phyloP scores from a whole-genome alignment of 2,329 filamentous ascomycete genomes.

The Calonectria crousiana region DNA sequence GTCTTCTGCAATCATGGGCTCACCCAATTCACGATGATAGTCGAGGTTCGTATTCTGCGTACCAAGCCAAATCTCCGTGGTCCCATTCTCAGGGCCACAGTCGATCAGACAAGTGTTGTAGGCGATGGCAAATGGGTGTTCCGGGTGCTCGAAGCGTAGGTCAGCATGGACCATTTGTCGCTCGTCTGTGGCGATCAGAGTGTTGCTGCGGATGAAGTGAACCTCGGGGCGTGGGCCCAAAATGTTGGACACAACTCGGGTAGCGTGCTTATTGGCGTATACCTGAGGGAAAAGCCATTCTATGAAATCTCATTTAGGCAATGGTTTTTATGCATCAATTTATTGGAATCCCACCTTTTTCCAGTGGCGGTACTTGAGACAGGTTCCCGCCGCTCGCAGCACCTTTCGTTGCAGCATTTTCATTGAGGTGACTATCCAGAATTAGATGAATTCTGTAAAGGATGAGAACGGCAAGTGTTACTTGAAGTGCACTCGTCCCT shows the following conservation, averaged over 20 bases:
- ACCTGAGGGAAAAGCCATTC: neutral
- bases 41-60: conserved; percentile 20
- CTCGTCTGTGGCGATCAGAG: neutral
- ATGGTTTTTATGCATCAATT: neutral
- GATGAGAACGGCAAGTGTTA: neutral
- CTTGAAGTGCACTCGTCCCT: neutral
- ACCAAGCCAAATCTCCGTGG: conserved; percentile 17
- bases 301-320: neutral
- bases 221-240: neutral
- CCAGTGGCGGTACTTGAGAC: neutral
- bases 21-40: conserved; percentile 11
- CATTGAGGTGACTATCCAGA: neutral
- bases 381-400: neutral
- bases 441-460: neutral
- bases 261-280: neutral
- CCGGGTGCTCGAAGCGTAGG: neutral
- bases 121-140: neutral
- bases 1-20: conserved; percentile 17
- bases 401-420: neutral
- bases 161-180: conserved; percentile 3
- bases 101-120: conserved; percentile 13
- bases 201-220: conserved; percentile 1
- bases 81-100: conserved; percentile 13
- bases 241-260: conserved; percentile 1
- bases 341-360: neutral